These are phyloP conservation scores for Mucor sp. DNA, from an alignment of 371 early-diverging fungal species.

Conservation along the genomic window DNA sequence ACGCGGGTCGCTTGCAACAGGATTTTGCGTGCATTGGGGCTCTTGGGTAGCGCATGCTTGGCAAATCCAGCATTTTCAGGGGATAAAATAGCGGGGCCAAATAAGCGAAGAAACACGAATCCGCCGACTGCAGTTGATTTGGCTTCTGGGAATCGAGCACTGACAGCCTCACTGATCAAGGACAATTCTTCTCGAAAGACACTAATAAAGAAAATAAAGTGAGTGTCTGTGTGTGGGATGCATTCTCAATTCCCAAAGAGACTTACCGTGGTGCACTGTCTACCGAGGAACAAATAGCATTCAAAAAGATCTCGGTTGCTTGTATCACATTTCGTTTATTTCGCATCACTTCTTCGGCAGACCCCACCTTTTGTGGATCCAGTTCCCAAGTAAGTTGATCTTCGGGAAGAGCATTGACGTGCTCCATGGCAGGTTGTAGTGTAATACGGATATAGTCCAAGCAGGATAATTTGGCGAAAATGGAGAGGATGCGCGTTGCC, in stretches of 20 bases:
- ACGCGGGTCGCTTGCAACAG: constrained; percentile 90
- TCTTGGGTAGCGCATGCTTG: constrained; percentile 34
- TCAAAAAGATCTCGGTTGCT: constrained; percentile 77
- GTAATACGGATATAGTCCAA: constrained; percentile 80
- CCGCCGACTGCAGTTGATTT: constrained; percentile 89
- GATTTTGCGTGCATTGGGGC: constrained; percentile 67
- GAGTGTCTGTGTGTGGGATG: too few relatives aligned
- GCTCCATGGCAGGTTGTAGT: constrained; percentile 73
- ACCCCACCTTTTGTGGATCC: constrained; percentile 77
- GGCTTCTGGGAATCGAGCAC: constrained; percentile 81
- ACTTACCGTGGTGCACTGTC: constrained; percentile 63
- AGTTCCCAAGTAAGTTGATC: constrained; percentile 69
- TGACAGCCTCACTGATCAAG: constrained; percentile 76
- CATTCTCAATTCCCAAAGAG: too few relatives aligned
- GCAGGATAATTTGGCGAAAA: constrained; percentile 79
- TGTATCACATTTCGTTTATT: constrained; percentile 81
- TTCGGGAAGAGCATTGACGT: constrained; percentile 49
- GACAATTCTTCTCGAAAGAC: constrained; percentile 78
- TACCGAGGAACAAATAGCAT: constrained; percentile 76
- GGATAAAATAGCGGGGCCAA: constrained; percentile 91
- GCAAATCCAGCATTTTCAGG: constrained; percentile 70
- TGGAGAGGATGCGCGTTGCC: constrained; percentile 83
- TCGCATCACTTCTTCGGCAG: constrained; percentile 58
- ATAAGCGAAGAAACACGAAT: constrained; percentile 91
- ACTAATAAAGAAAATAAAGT: constrained; percentile 16